phyloP scores from a whole-genome alignment of 768 basidiomycete genomes.

The Hygrophorus russula region DNA sequence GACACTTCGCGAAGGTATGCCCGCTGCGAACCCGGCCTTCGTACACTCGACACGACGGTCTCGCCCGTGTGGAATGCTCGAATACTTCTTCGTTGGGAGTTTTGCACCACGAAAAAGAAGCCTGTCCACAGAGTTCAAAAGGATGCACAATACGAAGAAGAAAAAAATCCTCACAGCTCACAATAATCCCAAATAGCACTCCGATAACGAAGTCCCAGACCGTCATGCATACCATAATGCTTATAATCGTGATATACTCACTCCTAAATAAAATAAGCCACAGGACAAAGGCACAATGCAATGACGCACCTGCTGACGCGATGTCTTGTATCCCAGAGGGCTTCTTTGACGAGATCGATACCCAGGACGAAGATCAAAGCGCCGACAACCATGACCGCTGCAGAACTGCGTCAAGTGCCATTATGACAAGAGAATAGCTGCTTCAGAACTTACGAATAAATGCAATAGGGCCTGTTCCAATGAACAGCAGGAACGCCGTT shows the following conservation, averaged over 20 bases:
- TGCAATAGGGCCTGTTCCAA: conserved; percentile 85
- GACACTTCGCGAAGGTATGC: conserved; percentile 90
- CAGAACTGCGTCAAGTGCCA: not conserved
- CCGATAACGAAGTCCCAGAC: conserved; percentile 91
- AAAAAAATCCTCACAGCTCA: conserved; percentile 55
- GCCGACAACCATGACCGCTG: conserved; percentile 80
- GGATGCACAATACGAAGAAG: not conserved
- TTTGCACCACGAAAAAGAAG: conserved; percentile 96
- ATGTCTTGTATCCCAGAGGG: conserved; percentile 90
- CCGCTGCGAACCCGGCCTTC: conserved; percentile 78
- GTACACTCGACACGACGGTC: conserved; percentile 80
- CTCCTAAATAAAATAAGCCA: conserved; percentile 26
- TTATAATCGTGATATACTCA: conserved; percentile 75
- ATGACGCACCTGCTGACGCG: conserved; percentile 60
- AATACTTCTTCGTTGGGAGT: conserved; percentile 77
- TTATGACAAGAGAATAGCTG: not conserved
- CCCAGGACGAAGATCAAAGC: conserved; percentile 92
- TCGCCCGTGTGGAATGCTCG: conserved; percentile 76
- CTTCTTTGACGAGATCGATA: conserved; percentile 89
- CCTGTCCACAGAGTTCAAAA: conserved; percentile 26
- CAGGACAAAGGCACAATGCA: not conserved
- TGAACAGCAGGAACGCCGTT: conserved; percentile 57
- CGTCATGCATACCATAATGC: conserved; percentile 90
- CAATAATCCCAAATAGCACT: conserved; percentile 83
- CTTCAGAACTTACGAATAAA: conserved; percentile 65